Evolutionary conservation across 1,284 basidiomycete species (phyloP).

Genomic region (Hemileia vastatrix): DNA sequence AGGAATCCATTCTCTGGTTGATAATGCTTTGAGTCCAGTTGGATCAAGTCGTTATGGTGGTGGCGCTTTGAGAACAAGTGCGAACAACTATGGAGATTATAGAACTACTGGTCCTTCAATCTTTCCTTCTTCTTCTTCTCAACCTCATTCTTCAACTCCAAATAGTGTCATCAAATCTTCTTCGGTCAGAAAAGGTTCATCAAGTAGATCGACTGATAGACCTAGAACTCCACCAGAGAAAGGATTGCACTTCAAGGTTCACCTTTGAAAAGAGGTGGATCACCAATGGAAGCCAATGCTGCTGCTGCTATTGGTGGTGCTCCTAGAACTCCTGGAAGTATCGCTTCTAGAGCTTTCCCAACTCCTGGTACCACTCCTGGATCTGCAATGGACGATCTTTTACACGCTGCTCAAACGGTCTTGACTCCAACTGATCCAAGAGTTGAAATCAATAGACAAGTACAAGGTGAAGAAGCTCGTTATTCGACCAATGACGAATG

Average conservation of each 20-base stretch:
- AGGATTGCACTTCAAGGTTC: neutral
- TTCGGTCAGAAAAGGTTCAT: neutral
- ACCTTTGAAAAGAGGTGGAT: neutral
- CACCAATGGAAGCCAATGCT: neutral
- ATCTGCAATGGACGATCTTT: conserved; percentile 39
- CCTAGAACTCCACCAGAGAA: neutral
- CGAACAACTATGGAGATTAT: neutral
- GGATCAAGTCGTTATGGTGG: neutral
- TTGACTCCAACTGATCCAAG: conserved; percentile 31
- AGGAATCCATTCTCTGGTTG: neutral
- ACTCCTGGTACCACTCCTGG: neutral
- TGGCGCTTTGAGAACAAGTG: neutral
- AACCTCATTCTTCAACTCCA: neutral
- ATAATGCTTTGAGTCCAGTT: neutral
- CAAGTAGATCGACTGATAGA: neutral
- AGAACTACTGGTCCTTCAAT: neutral
- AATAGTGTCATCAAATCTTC: neutral
- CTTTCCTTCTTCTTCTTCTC: neutral
- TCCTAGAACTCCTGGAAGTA: neutral
- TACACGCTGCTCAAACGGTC: conserved; percentile 39
- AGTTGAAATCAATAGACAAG: conserved; percentile 2
- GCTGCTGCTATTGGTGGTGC: neutral
- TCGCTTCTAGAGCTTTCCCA: neutral
- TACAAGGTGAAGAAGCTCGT: neutral
- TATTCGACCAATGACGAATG: neutral